These are phyloP conservation scores for Cladosporium phlei DNA, from an alignment of 2,329 filamentous ascomycete species.

Conservation along the genomic window DNA sequence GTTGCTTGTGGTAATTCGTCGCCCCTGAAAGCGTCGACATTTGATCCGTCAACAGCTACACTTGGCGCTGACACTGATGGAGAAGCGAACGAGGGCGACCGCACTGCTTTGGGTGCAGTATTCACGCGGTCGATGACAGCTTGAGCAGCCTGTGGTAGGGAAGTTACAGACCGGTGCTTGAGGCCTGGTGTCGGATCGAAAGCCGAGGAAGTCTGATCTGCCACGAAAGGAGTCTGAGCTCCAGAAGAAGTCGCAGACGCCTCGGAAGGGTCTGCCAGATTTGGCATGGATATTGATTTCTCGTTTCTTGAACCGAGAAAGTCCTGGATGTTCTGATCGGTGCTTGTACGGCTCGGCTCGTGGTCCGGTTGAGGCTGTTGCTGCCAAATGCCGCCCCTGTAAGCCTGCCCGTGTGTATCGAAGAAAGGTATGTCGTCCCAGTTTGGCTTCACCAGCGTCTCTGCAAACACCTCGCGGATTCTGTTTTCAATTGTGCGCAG, in stretches of 20 bases:
- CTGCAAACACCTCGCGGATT: conserved; percentile 88
- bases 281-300: conserved; percentile 26
- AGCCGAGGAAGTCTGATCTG: conserved; percentile 11
- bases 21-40: conserved; percentile 23
- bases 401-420: conserved; percentile 69
- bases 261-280: conserved; percentile 12
- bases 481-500: conserved; percentile 89
- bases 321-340: conserved; percentile 5
- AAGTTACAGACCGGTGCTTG: conserved; percentile 22
- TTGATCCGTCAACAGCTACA: conserved; percentile 27
- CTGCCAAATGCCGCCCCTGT: conserved; percentile 80
- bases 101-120: conserved; percentile 19
- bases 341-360: conserved; percentile 4
- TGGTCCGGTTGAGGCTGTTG: conserved; percentile 36
- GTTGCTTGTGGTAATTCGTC: conserved; percentile 19
- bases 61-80: conserved; percentile 17
- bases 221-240: conserved; percentile 14
- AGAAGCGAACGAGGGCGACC: conserved; percentile 28
- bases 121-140: conserved; percentile 1
- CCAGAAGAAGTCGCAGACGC: conserved; percentile 20
- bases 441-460: conserved; percentile 85
- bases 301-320: conserved; percentile 17
- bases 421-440: conserved; percentile 96
- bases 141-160: conserved; percentile 14
- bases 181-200: conserved; percentile 11